Evolutionary conservation across 768 basidiomycete species (phyloP).

Genomic region (Mrakia frigida): DNA sequence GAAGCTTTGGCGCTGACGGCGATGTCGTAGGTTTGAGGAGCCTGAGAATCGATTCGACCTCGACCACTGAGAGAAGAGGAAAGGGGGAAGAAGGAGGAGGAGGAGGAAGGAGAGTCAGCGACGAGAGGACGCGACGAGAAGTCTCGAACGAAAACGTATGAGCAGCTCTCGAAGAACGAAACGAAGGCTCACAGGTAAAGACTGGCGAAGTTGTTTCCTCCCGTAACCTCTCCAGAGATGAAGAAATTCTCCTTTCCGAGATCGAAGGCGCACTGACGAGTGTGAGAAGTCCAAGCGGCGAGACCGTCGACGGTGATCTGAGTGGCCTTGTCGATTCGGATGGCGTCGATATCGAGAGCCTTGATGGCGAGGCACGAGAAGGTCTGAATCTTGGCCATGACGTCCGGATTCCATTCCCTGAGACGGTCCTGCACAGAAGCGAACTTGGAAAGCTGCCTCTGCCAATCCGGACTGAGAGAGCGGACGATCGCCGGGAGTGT

Average conservation of each 20-base stretch:
- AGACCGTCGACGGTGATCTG: conserved; percentile 82
- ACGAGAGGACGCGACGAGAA: background rate
- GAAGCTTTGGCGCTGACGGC: conserved; percentile 62
- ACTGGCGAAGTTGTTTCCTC: conserved; percentile 83
- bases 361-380: conserved; percentile 84
- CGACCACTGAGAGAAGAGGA: conserved; percentile 57
- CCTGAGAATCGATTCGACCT: conserved; percentile 70
- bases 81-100: background rate
- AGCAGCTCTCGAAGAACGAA: background rate
- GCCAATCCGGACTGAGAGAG: conserved; percentile 48
- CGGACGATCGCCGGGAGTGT: background rate
- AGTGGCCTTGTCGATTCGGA: conserved; percentile 91
- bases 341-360: conserved; percentile 84
- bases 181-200: conserved; percentile 65
- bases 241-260: conserved; percentile 81
- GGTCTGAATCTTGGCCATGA: conserved; percentile 67
- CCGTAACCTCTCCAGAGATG: conserved; percentile 89
- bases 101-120: background rate
- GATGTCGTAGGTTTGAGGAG: conserved; percentile 61
- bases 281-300: conserved; percentile 65
- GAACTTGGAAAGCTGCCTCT: conserved; percentile 90
- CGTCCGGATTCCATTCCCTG: conserved; percentile 78
- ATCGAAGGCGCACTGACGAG: conserved; percentile 64
- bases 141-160: background rate
- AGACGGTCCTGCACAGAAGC: conserved; percentile 95